Base-by-base conservation (phyloP, 1,139 yeast species). In the Chernovozyma aurita region DNA sequence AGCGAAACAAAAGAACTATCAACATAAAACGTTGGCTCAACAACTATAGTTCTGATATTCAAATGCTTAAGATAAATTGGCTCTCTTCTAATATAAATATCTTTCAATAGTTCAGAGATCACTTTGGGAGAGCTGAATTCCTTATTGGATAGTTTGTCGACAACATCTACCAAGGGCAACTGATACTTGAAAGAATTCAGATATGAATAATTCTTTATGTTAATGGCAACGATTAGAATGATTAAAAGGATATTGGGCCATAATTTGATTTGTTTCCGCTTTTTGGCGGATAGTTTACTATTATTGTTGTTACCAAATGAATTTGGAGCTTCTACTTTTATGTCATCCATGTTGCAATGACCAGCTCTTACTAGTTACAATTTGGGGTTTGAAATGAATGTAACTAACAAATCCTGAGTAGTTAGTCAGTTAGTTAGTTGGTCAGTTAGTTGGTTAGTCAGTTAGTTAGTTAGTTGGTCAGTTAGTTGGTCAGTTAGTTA, bases 41-140 rank as follows among this genome's bases (percentile, higher is more conserved):
- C 42, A 5, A 47, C 38, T 12, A 60, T 48, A 1, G 62, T 53
- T 2, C 47, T 37, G 12, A 42, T 36, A 8, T 43, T 42, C n/a
- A 42, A 34, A 18, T 44, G 36, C 0, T 41, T 24, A n/a, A 53
- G 31, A 36, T 59, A 59, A 7, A 28, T 35, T 2, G 41, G 38
- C 38, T 56, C 58, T 36, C 50, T 48, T 28, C 62, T 43, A 16
- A 50, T 21, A 35, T 60, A 60, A 5, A 48, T 42, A 25, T 49
- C 53, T 32, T 44, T 43, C 16, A 59, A 30, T 8, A 50, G 15
- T 12, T 38, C 43, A 11, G 41, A 37, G 28, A 50, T 38, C 3
- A 37, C 3, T 2, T 17, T 40, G 36, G 21, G 38, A 34, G 24
- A 33, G 35, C 33, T 17, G 28, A 32, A 35, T 14, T 28, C 39